Evolutionary conservation across 495 filamentous ascomycete species (phyloP).

Genomic region (Talaromyces ruber): DNA sequence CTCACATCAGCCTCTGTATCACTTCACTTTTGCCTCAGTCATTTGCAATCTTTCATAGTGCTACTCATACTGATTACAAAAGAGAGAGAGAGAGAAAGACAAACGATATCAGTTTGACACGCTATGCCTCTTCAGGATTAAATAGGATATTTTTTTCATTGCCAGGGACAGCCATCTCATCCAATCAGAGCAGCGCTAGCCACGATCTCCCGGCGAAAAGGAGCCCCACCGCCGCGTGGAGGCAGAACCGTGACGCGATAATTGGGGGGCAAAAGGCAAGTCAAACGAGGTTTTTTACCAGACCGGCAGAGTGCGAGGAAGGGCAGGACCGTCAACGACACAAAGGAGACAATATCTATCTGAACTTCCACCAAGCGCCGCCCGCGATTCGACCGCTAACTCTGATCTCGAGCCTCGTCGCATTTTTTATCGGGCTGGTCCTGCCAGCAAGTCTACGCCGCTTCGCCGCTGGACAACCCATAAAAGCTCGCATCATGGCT

Average conservation of each 20-base stretch:
- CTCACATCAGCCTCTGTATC: no score
- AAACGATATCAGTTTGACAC: background rate
- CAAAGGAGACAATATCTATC: background rate
- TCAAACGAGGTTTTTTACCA: background rate
- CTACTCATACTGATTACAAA: no score
- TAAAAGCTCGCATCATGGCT: conserved; percentile 10
- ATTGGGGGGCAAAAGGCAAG: no score
- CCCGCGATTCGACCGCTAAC: background rate
- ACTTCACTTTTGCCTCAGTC: no score
- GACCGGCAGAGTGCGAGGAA: background rate
- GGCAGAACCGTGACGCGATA: background rate
- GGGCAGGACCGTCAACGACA: background rate
- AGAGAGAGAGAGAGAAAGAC: no score
- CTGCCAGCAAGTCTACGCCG: background rate
- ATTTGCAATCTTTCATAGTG: no score
- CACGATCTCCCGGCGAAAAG: background rate
- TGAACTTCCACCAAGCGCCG: background rate
- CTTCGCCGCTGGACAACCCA: background rate
- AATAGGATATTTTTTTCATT: background rate
- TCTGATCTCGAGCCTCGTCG: background rate
- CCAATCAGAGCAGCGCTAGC: background rate
- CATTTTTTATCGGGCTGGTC: background rate
- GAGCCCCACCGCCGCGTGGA: background rate
- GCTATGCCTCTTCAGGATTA: background rate
- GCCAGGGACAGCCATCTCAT: background rate